Evolutionary conservation across 2,329 filamentous ascomycete species (phyloP).

Genomic region (Corinectria fuckeliana): DNA sequence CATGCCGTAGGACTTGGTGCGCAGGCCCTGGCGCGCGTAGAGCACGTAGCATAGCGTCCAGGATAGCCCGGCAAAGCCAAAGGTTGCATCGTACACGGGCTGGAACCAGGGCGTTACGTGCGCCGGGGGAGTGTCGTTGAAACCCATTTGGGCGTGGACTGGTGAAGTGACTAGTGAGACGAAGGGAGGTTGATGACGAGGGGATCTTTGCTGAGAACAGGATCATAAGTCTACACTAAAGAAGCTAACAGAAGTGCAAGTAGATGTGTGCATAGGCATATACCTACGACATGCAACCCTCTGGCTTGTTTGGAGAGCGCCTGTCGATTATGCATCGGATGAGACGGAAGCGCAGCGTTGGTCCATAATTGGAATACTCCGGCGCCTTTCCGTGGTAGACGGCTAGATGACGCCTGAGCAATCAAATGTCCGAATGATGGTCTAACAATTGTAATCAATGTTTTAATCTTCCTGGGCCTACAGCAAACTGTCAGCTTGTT

Average conservation of each 20-base stretch:
- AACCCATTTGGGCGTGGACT: not conserved
- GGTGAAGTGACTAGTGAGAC: not conserved
- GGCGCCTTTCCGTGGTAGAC: not conserved
- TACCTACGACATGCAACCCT: too few species aligned
- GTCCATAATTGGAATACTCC: not conserved
- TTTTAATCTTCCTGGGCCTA: too few species aligned
- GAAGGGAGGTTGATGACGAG: not conserved
- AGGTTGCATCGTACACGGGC: constrained; percentile 15
- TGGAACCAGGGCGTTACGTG: constrained; percentile 12
- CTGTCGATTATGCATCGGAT: not conserved
- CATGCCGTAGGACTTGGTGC: constrained; percentile 17
- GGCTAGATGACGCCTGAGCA: not conserved
- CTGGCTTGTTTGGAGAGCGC: not conserved
- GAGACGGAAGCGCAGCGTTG: not conserved
- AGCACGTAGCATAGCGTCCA: constrained; percentile 18
- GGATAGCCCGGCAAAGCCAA: constrained; percentile 12
- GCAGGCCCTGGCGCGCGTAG: constrained; percentile 5
- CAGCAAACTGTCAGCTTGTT: not conserved
- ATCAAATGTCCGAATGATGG: not conserved
- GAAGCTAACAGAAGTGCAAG: not conserved
- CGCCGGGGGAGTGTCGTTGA: constrained; percentile 15
- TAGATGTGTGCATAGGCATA: too few species aligned
- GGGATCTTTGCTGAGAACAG: too few species aligned
- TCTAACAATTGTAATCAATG: too few species aligned
- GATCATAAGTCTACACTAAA: not conserved